phyloP scores from a whole-genome alignment of 2,329 filamentous ascomycete genomes.

The Cladophialophora bantiana region DNA sequence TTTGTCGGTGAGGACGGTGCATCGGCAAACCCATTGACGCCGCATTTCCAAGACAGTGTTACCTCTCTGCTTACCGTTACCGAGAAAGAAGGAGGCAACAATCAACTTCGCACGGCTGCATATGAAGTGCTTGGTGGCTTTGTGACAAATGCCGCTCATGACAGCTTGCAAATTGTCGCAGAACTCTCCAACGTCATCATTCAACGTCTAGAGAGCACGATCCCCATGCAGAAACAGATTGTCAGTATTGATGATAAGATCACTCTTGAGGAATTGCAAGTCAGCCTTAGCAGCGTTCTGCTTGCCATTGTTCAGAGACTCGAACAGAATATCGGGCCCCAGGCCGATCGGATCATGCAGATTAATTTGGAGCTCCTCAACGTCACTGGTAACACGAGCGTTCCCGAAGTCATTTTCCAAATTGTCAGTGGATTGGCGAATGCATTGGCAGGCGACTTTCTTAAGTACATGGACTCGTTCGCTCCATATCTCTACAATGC shows the following conservation, averaged over 20 bases:
- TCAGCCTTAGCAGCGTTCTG: slow-evolving; percentile 87
- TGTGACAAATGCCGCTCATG: slow-evolving; percentile 85
- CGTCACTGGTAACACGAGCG: slow-evolving; percentile 83
- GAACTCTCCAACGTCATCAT: slow-evolving; percentile 86
- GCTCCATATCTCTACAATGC: slow-evolving; percentile 91
- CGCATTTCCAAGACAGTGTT: slow-evolving; percentile 92
- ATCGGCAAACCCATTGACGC: slow-evolving; percentile 79
- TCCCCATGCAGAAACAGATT: slow-evolving; percentile 88
- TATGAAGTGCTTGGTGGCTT: slow-evolving; percentile 98
- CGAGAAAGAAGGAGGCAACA: slow-evolving; percentile 74
- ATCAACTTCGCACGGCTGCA: slow-evolving; percentile 88
- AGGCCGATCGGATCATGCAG: slow-evolving; percentile 93
- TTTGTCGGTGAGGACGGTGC: slow-evolving; percentile 87
- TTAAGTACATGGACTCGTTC: slow-evolving; percentile 98
- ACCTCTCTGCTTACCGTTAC: slow-evolving; percentile 85
- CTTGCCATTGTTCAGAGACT: slow-evolving; percentile 90
- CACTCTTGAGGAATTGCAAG: slow-evolving; percentile 96
- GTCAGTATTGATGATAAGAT: slow-evolving; percentile 97
- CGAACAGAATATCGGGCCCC: slow-evolving; percentile 87
- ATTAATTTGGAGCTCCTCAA: slow-evolving; percentile 80
- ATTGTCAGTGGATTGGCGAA: slow-evolving; percentile 91
- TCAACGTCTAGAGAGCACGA: slow-evolving; percentile 86
- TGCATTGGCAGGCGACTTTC: slow-evolving; percentile 88
- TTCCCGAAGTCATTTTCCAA: slow-evolving; percentile 92
- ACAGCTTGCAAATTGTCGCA: slow-evolving; percentile 81